phyloP scores from a whole-genome alignment of 306 rosid species.

The Cucumis hystrix region DNA sequence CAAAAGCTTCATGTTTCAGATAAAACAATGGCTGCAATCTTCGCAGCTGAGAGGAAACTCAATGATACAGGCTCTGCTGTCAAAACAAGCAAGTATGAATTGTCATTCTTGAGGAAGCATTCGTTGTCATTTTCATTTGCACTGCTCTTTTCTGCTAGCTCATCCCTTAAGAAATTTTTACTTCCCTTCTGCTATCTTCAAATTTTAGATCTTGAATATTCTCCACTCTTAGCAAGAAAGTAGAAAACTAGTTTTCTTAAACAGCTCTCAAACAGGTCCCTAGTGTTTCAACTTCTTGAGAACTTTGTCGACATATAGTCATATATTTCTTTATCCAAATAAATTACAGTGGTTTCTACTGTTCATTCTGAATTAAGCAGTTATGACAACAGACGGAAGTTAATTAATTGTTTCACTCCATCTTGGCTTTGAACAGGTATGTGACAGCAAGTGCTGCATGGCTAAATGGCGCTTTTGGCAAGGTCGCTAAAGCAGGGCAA shows the following conservation, averaged over 20 bases:
- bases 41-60: conserved; percentile 78
- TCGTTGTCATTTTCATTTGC: not conserved
- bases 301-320: not conserved
- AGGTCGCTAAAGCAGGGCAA: conserved; percentile 78
- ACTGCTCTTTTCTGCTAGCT: not conserved
- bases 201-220: not conserved
- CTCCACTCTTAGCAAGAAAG: not conserved
- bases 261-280: not conserved
- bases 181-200: not conserved
- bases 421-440: conserved; percentile 37
- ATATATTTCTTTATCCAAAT: not conserved
- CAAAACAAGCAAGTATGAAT: conserved; percentile 78
- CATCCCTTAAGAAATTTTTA: not conserved
- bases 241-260: too few species aligned
- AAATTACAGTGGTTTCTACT: not conserved
- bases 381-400: conserved; percentile 2
- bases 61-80: conserved; percentile 90
- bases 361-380: not conserved
- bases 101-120: not conserved
- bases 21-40: conserved; percentile 85
- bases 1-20: conserved; percentile 80
- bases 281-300: not conserved
- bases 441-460: conserved; percentile 76
- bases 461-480: conserved; percentile 85
- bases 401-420: not conserved